Evolutionary conservation across 306 rosid species (phyloP).

Genomic region (Quercus gilva): DNA sequence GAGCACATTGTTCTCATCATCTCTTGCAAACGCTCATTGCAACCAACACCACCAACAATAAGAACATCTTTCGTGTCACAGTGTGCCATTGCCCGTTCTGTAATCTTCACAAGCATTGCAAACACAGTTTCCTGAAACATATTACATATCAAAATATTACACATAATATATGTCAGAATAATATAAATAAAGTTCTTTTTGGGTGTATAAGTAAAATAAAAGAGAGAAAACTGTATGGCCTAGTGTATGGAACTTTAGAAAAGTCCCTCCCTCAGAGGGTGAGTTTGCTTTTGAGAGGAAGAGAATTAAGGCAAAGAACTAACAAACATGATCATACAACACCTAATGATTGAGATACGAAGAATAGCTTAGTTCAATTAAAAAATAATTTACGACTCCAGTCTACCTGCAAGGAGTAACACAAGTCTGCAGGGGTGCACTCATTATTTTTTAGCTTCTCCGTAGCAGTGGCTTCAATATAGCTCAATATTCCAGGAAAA

Average conservation of each 20-base stretch:
- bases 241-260: background rate
- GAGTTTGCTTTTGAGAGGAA: background rate
- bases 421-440: slow-evolving; percentile 92
- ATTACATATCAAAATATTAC: background rate
- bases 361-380: slow-evolving; percentile 15
- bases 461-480: slow-evolving; percentile 78
- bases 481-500: slow-evolving; percentile 85
- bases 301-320: background rate
- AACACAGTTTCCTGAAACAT: slow-evolving; percentile 66
- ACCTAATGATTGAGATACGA: background rate
- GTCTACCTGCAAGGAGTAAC: slow-evolving; percentile 89
- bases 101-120: slow-evolving; percentile 97
- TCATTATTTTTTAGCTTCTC: slow-evolving; percentile 74
- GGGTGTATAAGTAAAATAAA: background rate
- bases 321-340: background rate
- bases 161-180: background rate
- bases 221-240: background rate
- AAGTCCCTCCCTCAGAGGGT: background rate
- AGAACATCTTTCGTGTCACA: slow-evolving; percentile 88
- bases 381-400: background rate
- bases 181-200: background rate
- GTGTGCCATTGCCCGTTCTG: slow-evolving; percentile 96
- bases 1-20: slow-evolving; percentile 95
- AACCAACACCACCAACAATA: slow-evolving; percentile 93
- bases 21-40: slow-evolving; percentile 86